Base-by-base conservation (phyloP, 2,329 filamentous ascomycete species). In the Beauveria caledonica region DNA sequence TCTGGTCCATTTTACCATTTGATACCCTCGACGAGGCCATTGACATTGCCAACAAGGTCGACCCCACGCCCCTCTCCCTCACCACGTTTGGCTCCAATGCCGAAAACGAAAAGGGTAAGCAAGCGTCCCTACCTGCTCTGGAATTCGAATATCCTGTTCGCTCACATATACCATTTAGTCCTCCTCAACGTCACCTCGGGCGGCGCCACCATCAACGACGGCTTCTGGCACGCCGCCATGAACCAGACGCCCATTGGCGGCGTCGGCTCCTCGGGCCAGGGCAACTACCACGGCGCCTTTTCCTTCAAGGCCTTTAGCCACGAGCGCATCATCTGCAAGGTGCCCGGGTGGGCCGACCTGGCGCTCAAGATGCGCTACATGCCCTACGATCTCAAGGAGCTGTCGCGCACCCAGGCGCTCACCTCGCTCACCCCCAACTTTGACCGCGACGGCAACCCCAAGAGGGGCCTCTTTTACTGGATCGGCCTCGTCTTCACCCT, bases 21-120 rank as follows among this genome's bases (percentile, higher is more conserved):
- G 83, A 90, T 64, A 81, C 85, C 66, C 79, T 97, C n/a, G 89
- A 96, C 65, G 85, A 95, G 68, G 93, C 92, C 54, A 92, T 97
- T 71, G 80, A 80, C 44, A 84, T 92, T 64, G 90, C 90, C 63
- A 93, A 95, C 72, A 77, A 83, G 59, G 83, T 97, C 53, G 87
- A 96, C 73, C 82, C 86, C 56, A 97, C 92, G 0, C 92, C 94
- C 0, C 79, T 99, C 45, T 86, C 87, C 10, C 78, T 97, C 49
- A 96, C 91, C 72, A 84, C 89, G 6, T 97, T 97, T 74, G 93
- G 92, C 59, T 88, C 80, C 64, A 89, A 91, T 68, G 78, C 78
- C 3, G 93, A 97, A 71, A 89, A 87, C 50, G 80, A 88, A 33
- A 88, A 88, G 71, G 79, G 88, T 90, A 77, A 67, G 79, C 17